A percentile compares a stretch with the other conserved stretches of the same genome.
These are phyloP conservation scores for Cokeromyces recurvatus DNA, from an alignment of 371 early-diverging fungal species.

Conservation along the genomic window DNA sequence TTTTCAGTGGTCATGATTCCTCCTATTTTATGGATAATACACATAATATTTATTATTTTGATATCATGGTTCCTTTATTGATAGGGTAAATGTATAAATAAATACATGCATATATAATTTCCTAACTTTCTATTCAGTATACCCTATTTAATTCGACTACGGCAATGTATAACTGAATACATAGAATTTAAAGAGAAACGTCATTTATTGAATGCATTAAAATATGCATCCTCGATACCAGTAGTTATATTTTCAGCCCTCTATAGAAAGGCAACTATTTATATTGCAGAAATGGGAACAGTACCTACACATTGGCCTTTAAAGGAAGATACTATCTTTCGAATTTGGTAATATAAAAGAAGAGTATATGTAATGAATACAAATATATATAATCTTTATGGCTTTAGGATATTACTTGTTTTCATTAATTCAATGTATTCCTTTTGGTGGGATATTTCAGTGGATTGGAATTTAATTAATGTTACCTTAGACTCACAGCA, in stretches of 20 bases:
- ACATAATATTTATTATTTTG: constrained; percentile 40
- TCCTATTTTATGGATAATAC: constrained; percentile 25
- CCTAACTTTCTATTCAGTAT: constrained; percentile 35
- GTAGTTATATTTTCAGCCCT: constrained; percentile 73
- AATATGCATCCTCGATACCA: constrained; percentile 83
- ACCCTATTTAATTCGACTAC: constrained; percentile 83
- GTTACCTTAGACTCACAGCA: constrained; percentile 11
- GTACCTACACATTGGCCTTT: constrained; percentile 38
- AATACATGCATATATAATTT: background rate
- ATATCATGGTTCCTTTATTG: constrained; percentile 52
- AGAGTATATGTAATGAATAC: too few species aligned
- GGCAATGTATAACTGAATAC: constrained; percentile 80
- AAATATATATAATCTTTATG: too few species aligned
- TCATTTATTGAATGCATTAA: constrained; percentile 82
- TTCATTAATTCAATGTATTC: constrained; percentile 87
- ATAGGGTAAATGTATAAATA: constrained; percentile 46
- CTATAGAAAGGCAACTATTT: constrained; percentile 50
- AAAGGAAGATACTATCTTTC: constrained; percentile 33
- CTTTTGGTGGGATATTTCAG: constrained; percentile 91
- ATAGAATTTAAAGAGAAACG: constrained; percentile 51
- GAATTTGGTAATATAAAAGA: constrained; percentile 30
- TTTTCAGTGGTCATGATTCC: constrained; percentile 33
- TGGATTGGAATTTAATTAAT: constrained; percentile 83
- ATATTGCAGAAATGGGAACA: constrained; percentile 26
- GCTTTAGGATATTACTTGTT: constrained; percentile 68